Base-by-base conservation (phyloP, 2,329 filamentous ascomycete genomes). In the Epichloe festucae region DNA sequence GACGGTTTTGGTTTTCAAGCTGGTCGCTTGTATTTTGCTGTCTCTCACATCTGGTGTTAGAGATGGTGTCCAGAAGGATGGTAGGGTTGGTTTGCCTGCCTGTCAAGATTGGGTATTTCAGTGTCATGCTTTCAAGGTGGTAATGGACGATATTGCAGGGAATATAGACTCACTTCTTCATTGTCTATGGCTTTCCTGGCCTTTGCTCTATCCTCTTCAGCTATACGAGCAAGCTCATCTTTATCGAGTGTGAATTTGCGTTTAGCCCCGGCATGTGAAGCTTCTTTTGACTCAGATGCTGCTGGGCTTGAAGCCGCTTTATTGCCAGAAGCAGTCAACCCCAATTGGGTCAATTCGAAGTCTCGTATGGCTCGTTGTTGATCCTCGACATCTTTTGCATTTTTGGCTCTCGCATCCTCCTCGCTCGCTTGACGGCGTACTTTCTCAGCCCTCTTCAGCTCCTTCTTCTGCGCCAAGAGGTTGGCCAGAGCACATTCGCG, bases 11-110 rank as follows among this genome's bases (percentile, higher is more conserved):
- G 70, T 64, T 50, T 80, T 77, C 63, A 81, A 83, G n/a, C 68
- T 68, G 40, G 78, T 69, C 6, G 76, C 68, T 61, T 81, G 73
- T 49, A 82, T 71, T 49, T 75, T 71, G 47, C 73, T 64, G 50
- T 66, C 60, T 46, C 67, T 62, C 36, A 66, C 65, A 41, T 69
- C 67, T 12, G 89, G 89, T 0, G 87, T 94, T 52, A 91, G 78
- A 0, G 85, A 87, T 0, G 89, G 91, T 1, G 91, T 85, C 93
- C 91, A 97, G 70, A 97, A 97, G 0, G 89, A 94, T 0, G 89
- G 87, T 0, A 95, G 70, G 15, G 77, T 76, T 1, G 80, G 77
- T 66, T 85, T 87, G 8, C 77, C 73, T 3, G 81, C 77, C 62
- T 81, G 3, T 79, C 76, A 62, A 80, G 67, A 59, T n/a, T 39